Conservation (phyloP, 768 basidiomycete genomes). For the Coprinopsis marcescibilis region DNA sequence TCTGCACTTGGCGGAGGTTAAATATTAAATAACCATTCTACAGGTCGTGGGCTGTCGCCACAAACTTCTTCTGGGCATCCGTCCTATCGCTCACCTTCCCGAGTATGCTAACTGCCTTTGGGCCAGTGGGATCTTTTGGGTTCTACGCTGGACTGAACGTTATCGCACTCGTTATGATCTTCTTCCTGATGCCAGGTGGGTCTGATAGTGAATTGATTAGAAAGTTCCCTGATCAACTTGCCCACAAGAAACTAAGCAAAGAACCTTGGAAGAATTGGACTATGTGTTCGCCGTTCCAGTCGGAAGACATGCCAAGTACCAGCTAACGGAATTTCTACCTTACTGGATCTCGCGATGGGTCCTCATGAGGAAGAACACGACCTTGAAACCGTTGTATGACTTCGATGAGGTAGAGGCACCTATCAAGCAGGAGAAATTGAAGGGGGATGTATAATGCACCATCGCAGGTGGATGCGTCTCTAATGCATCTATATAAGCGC, state of each 20-base stretch:
- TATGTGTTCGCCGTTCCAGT: conserved; percentile 50
- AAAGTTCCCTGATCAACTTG: not conserved
- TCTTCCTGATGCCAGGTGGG: conserved; percentile 49
- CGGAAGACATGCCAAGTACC: conserved; percentile 37
- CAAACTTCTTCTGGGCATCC: conserved; percentile 46
- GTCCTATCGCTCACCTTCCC: conserved; percentile 59
- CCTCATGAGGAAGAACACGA: conserved; percentile 29
- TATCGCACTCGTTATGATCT: conserved; percentile 48
- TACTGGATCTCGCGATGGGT: conserved; percentile 47
- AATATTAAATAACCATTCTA: conserved; percentile 18
- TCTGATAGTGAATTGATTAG: conserved; percentile 2
- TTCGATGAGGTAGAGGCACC: conserved; percentile 39
- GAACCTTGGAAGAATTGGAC: conserved; percentile 46
- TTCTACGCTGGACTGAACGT: conserved; percentile 53
- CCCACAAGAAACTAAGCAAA: conserved; percentile 40
- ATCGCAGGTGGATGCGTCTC: not conserved
- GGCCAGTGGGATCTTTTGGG: conserved; percentile 43
- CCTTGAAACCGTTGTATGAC: conserved; percentile 43
- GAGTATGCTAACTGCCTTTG: conserved; percentile 42
- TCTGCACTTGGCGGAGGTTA: conserved; percentile 18
- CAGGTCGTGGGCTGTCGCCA: conserved; percentile 53
- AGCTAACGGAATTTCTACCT: conserved; percentile 38
- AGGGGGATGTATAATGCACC: not conserved
- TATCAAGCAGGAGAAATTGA: conserved; percentile 13
- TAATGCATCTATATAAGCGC: too few relatives aligned